Evolutionary conservation across 169 alveolate species (phyloP), one percentile per base, ranked within the genome.

Genomic region (Plasmodium gallinaceum): DNA sequence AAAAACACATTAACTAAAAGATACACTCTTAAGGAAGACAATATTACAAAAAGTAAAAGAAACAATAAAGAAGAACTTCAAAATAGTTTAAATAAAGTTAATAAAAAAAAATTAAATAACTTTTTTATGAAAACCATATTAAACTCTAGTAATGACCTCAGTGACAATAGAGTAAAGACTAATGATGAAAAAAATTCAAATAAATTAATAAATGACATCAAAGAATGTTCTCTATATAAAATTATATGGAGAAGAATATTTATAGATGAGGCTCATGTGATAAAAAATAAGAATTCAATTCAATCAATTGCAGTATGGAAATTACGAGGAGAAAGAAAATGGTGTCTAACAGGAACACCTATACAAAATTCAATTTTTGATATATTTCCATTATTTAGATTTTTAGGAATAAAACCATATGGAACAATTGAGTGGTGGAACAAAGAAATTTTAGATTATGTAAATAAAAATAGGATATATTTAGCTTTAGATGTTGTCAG

Each of bases 301-400:
- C 93, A 91, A 62, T 91, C 97, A 22, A 87, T 92, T 58, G 97
- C 97, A 3, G 94, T 92, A 5, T 95, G 95, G 91, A 94, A 95
- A 61, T 88, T 97, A 51, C 83, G 95, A 68, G 97, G 97, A 6
- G 94, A 91, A 60, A 90, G 95, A 94, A 95, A 96, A 87, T 95
- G 98, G 96, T 91, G 95, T 80, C 88, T 97, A 91, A 97, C 99
- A 20, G 99, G 99, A 46, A 97, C 99, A 16, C 99, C 99, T 8
- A 90, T 98, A 46, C 96, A 97, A 78, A 98, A 98, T 92, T 94
- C 96, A 48, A 65, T 98, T 12, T 93, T 92, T 68, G 99, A 98
- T 75, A 92, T 97, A 43, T 98, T 95, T 88, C 94, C 98, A 22
- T 88, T 97, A 45, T 85, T 97, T 10, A 92, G 96, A 73, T 97